A percentile compares a stretch with the other conserved stretches of the same genome.
Conservation (phyloP, 495 filamentous ascomycete species). For the Penicillium canariense region DNA sequence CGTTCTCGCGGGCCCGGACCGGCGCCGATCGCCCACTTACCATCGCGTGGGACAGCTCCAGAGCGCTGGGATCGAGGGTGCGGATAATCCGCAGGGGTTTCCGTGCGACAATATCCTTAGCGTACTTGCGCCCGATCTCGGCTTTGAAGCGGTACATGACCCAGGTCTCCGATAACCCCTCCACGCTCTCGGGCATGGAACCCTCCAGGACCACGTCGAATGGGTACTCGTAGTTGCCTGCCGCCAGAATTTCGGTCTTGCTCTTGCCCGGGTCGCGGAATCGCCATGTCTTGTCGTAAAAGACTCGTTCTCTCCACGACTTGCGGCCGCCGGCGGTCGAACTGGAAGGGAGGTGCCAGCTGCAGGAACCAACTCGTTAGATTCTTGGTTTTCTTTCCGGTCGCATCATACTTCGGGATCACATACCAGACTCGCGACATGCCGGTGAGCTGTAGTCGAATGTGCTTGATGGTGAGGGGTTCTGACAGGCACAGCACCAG, state of each 20-base stretch:
- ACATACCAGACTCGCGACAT: conserved; percentile 67
- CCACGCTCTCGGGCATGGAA: conserved; percentile 78
- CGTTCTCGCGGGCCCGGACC: background rate
- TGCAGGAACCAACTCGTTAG: conserved; percentile 19
- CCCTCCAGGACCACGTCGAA: conserved; percentile 80
- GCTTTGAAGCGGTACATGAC: conserved; percentile 88
- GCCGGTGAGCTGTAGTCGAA: conserved; percentile 70
- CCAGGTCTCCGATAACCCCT: conserved; percentile 76
- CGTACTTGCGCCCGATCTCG: conserved; percentile 75
- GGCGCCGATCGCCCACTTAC: conserved; percentile 36
- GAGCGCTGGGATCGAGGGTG: conserved; percentile 73
- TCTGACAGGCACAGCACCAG: conserved; percentile 73
- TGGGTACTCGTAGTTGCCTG: conserved; percentile 87
- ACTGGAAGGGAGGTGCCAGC: conserved; percentile 49
- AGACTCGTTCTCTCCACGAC: conserved; percentile 52
- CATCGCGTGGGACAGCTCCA: conserved; percentile 85
- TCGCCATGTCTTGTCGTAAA: conserved; percentile 55
- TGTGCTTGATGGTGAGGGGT: conserved; percentile 65
- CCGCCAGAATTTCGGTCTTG: conserved; percentile 59
- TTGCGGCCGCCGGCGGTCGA: conserved; percentile 44
- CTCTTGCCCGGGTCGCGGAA: conserved; percentile 50
- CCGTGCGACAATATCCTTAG: conserved; percentile 72
- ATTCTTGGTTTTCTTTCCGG: conserved; percentile 12
- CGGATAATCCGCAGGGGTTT: conserved; percentile 85
- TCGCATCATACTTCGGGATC: background rate